Conservation (phyloP, 148 eudicot species). For the Camellia granthamiana region DNA sequence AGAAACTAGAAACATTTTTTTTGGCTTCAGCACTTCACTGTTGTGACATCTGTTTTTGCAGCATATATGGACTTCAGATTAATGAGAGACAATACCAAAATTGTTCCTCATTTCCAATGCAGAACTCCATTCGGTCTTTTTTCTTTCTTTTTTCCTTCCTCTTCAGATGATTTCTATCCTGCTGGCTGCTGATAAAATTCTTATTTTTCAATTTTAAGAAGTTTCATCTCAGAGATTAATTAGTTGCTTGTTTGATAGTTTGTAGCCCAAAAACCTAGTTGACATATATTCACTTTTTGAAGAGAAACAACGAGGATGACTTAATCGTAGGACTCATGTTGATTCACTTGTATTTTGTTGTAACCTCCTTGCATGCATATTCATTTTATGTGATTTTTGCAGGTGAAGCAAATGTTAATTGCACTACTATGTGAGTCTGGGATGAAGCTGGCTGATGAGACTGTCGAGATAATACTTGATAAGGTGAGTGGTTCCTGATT, state of each 20-base stretch:
- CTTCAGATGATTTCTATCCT: not conserved
- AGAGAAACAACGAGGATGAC: not conserved
- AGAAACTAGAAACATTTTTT: not conserved
- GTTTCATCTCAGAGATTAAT: not conserved
- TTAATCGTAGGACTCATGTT: not conserved
- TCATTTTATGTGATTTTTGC: slow-evolving; percentile 23
- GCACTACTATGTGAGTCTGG: slow-evolving; percentile 91
- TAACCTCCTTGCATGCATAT: not conserved
- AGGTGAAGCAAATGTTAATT: slow-evolving; percentile 97
- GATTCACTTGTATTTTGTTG: not conserved
- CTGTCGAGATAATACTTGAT: slow-evolving; percentile 76
- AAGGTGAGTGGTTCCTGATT: slow-evolving; percentile 49
- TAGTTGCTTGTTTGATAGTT: not conserved
- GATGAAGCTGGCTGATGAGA: slow-evolving; percentile 89
- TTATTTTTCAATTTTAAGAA: not conserved
- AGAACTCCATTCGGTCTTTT: not conserved
- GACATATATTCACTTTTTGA: not conserved
- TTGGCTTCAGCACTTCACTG: not conserved
- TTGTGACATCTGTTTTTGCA: not conserved
- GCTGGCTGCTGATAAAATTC: not conserved
- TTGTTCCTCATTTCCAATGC: not conserved
- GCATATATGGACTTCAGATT: not conserved
- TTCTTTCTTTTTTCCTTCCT: not conserved
- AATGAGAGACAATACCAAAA: not conserved
- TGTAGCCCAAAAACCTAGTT: not conserved